These are phyloP conservation scores for Isochrysis galbana DNA, from an alignment of 78 protist genomes.

Conservation along the genomic window DNA sequence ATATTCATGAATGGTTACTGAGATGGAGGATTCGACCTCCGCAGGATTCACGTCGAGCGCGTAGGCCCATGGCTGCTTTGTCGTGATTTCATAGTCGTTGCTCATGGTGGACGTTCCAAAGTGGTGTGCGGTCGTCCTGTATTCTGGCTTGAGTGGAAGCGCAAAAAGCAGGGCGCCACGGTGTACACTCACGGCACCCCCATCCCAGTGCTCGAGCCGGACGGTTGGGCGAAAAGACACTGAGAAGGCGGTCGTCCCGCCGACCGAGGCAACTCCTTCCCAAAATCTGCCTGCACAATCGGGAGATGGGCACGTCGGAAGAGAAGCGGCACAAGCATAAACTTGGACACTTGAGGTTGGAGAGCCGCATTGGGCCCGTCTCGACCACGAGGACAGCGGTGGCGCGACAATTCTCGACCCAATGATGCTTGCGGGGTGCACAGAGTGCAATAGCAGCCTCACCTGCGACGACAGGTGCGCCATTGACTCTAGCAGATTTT, in stretches of 20 bases:
- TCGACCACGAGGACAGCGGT: too few species aligned
- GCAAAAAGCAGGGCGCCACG: slow-evolving; percentile 48
- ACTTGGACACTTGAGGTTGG: too few species aligned
- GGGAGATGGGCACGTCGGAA: too few species aligned
- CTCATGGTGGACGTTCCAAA: slow-evolving; percentile 4
- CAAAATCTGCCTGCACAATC: background rate
- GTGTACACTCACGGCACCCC: background rate
- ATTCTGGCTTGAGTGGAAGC: background rate
- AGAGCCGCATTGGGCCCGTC: too few species aligned
- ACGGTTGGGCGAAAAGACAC: background rate
- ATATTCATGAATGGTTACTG: background rate
- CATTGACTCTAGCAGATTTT: background rate
- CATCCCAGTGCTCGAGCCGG: slow-evolving; percentile 8
- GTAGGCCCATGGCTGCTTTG: slow-evolving; percentile 12
- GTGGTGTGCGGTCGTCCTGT: background rate
- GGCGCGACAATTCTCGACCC: too few species aligned
- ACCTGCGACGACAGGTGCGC: too few species aligned
- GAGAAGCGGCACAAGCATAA: too few species aligned
- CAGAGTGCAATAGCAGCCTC: too few species aligned
- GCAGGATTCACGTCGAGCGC: slow-evolving; percentile 28
- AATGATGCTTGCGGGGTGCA: too few species aligned
- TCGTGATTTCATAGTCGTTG: background rate
- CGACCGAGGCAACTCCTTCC: background rate
- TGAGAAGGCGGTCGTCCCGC: background rate
- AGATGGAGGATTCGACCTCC: background rate